These are phyloP conservation scores for Salix caprea DNA, from an alignment of 345 rosid species.

Conservation along the genomic window DNA sequence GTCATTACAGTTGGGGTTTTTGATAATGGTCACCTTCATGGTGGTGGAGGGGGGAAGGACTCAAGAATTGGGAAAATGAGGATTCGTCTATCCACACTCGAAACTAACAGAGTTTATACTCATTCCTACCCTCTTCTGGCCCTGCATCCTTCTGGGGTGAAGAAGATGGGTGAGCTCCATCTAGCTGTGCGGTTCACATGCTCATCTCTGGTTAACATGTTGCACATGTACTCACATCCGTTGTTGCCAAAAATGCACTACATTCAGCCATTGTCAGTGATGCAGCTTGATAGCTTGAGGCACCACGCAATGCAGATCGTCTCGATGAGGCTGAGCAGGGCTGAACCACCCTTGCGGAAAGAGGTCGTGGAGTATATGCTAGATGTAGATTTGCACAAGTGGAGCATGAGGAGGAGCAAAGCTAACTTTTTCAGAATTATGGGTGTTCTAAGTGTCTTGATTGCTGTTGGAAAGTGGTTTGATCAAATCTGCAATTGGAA, in stretches of 20 bases:
- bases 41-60: slow-evolving; percentile 25
- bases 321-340: slow-evolving; percentile 23
- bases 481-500: slow-evolving; percentile 33
- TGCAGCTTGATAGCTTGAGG: slow-evolving; percentile 33
- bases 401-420: slow-evolving; percentile 38
- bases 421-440: slow-evolving; percentile 33
- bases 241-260: slow-evolving; percentile 33
- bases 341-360: slow-evolving; percentile 28
- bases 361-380: slow-evolving; percentile 33
- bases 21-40: slow-evolving; percentile 26
- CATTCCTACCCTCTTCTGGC: slow-evolving; percentile 31
- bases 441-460: slow-evolving; percentile 19
- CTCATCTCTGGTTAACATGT: slow-evolving; percentile 26
- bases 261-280: slow-evolving; percentile 28
- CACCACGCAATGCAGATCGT: slow-evolving; percentile 31
- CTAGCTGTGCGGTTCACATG: slow-evolving; percentile 33
- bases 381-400: slow-evolving; percentile 32
- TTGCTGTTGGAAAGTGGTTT: slow-evolving; percentile 32
- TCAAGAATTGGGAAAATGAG: slow-evolving; percentile 32
- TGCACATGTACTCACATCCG: slow-evolving; percentile 32
- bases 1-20: slow-evolving; percentile 29
- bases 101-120: slow-evolving; percentile 29
- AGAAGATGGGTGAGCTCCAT: slow-evolving; percentile 27
- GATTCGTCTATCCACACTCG: slow-evolving; percentile 30
- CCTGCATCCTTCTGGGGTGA: slow-evolving; percentile 23